Percentiles rank a stretch among this genome's conserved stretches.
These are phyloP conservation scores for Peronospora tabacina DNA, from an alignment of 352 stramenopile genomes.

Conservation along the genomic window DNA sequence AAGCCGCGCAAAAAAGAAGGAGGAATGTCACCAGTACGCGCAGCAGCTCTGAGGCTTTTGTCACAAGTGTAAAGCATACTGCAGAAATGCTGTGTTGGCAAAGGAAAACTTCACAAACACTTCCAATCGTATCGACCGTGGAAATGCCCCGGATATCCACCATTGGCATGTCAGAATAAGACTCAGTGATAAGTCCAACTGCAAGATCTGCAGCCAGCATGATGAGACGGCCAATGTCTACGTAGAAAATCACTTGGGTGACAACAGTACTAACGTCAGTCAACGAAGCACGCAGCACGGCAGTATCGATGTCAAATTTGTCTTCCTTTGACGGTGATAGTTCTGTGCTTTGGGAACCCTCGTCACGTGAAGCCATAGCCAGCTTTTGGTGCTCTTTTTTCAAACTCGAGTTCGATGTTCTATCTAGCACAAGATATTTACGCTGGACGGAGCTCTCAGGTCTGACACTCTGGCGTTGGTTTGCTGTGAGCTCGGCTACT, in stretches of 20 bases:
- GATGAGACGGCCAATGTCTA: slow-evolving; percentile 25
- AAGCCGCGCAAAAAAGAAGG: slow-evolving; percentile 28
- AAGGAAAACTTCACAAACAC: slow-evolving; percentile 39
- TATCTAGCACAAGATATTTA: slow-evolving; percentile 20
- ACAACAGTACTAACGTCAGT: slow-evolving; percentile 25
- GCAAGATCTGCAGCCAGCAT: slow-evolving; percentile 30
- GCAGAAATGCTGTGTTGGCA: slow-evolving; percentile 37
- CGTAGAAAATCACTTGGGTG: slow-evolving; percentile 29
- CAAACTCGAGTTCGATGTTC: slow-evolving; percentile 26
- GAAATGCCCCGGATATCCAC: slow-evolving; percentile 52
- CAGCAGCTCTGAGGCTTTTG: slow-evolving; percentile 28
- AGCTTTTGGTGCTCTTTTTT: slow-evolving; percentile 14
- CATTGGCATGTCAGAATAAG: slow-evolving; percentile 42
- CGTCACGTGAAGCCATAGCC: slow-evolving; percentile 1
- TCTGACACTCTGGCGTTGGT: slow-evolving; percentile 23
- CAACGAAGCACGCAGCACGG: slow-evolving; percentile 26
- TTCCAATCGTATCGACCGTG: slow-evolving; percentile 36
- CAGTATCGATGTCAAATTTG: slow-evolving; percentile 30
- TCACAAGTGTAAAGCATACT: slow-evolving; percentile 36
- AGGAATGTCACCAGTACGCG: slow-evolving; percentile 35
- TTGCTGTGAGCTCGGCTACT: slow-evolving; percentile 27
- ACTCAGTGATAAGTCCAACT: slow-evolving; percentile 46
- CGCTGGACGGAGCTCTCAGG: slow-evolving; percentile 23
- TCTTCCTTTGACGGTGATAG: slow-evolving; percentile 3
- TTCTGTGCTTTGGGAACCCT: slow-evolving; percentile 5